Base-by-base conservation (phyloP, 306 rosid species). In the Argentina anserina region DNA sequence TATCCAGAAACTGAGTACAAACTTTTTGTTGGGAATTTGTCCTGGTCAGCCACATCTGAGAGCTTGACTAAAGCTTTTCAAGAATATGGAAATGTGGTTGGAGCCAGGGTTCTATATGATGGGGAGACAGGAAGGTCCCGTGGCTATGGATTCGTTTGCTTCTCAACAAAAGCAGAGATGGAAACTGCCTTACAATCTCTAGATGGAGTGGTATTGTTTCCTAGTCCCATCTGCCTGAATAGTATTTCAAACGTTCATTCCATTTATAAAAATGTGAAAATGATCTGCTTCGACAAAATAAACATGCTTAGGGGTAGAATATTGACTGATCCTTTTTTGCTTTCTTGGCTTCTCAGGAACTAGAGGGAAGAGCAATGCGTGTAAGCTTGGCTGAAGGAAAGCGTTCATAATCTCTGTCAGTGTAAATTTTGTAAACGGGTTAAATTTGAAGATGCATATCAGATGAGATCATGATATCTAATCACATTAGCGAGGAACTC, bases 331-430 rank as follows among this genome's bases (percentile, higher is more conserved):
- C 20, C 0, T 69, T 80, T 72, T 18, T 56, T 43, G 36, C 14
- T 68, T 45, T 71, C 23, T 72, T 81, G 36, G 70, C 29, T 67
- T 70, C 42, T 70, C 78, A 91, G 99, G 99, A 91, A 75, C 84
- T 95, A 7, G 97, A 91, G 73, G 97, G 97, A 69, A 78, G 97
- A 40, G 83, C 84, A 33, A 70, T 95, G 83, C 88, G 99, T 0
- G 96, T 95, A 43, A 87, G 92, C 81, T 80, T 95, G 84, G 99
- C 97, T n/a, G 73, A 91, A 88, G 99, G 99, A 46, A 88, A 86
- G 73, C 88, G 87, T 31, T 78, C 88, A 33, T 62, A 76, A 34
- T 78, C 56, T 37, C 23, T 7, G 18, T 5, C 61, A 60, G 73
- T 31, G 79, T 70, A 76, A 75, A 73, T 67, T 39, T 49, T 17